Conservation (phyloP, 2,329 filamentous ascomycete species). For the Laburnicola sp. region DNA sequence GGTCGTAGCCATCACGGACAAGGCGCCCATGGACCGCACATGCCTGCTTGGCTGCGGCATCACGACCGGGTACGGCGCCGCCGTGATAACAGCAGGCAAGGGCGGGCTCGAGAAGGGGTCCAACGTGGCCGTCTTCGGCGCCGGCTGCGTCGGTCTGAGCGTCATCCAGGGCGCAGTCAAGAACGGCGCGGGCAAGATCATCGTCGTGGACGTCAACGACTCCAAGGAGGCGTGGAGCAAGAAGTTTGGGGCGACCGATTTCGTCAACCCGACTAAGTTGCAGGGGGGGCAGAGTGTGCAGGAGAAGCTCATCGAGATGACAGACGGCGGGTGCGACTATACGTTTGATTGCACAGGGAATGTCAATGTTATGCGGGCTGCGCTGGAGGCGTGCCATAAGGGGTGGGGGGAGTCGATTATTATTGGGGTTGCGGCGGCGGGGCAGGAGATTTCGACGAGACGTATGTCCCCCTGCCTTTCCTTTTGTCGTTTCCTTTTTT, state of each 20-base stretch:
- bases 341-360: conserved; percentile 99
- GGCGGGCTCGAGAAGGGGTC: conserved; percentile 77
- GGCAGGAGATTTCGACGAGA: conserved; percentile 91
- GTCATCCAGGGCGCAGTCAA: conserved; percentile 92
- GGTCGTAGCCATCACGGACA: conserved; percentile 86
- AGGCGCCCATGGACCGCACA: conserved; percentile 93
- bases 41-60: conserved; percentile 97
- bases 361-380: conserved; percentile 91
- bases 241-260: conserved; percentile 96
- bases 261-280: conserved; percentile 81
- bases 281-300: conserved; percentile 71
- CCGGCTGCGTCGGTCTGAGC: conserved; percentile 91
- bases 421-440: conserved; percentile 94
- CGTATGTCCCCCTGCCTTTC: conserved; percentile 62
- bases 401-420: conserved; percentile 98
- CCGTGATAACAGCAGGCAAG: conserved; percentile 81
- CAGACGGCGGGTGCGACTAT: conserved; percentile 96
- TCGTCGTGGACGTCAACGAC: conserved; percentile 81
- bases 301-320: conserved; percentile 94
- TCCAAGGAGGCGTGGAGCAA: conserved; percentile 86
- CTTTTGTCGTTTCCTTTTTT: neutral
- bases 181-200: conserved; percentile 78
- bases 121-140: conserved; percentile 90
- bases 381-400: conserved; percentile 98
- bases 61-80: conserved; percentile 96